Percentiles rank a stretch among this genome's conserved stretches.
These are phyloP conservation scores for Cyclostephanos tholiformis DNA, from an alignment of 108 stramenopile genomes.

Conservation along the genomic window DNA sequence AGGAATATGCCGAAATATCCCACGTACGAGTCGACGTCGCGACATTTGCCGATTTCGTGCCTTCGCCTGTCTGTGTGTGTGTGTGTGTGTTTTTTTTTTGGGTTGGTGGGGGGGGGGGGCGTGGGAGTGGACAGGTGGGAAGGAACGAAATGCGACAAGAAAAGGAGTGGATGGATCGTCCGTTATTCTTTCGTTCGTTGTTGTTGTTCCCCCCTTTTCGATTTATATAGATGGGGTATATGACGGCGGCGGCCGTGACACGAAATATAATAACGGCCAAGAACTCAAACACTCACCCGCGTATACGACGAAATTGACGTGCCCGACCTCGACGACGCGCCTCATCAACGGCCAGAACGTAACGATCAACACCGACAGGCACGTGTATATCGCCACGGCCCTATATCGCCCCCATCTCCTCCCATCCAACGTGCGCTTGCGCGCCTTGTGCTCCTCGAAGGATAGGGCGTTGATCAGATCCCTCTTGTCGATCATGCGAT, in stretches of 20 bases:
- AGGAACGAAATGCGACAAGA: too few species aligned
- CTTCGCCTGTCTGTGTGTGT: conserved; percentile 58
- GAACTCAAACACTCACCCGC: conserved; percentile 33
- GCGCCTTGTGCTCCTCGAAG: conserved; percentile 79
- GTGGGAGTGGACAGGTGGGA: neutral
- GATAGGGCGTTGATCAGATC: conserved; percentile 81
- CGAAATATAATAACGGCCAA: too few species aligned
- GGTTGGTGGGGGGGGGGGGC: neutral
- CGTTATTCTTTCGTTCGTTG: neutral
- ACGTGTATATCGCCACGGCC: conserved; percentile 50
- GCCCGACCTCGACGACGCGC: conserved; percentile 62
- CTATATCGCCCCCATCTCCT: conserved; percentile 58
- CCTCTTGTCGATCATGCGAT: conserved; percentile 85
- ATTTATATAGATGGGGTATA: too few species aligned
- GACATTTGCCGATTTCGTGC: conserved; percentile 65
- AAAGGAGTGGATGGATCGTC: too few species aligned
- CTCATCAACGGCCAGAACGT: conserved; percentile 74
- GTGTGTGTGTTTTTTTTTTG: too few species aligned
- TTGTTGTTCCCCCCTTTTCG: too few species aligned
- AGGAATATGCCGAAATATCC: conserved; percentile 69
- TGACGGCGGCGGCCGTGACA: too few species aligned
- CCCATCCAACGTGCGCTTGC: conserved; percentile 52
- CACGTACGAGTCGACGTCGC: conserved; percentile 55
- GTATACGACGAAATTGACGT: conserved; percentile 83
- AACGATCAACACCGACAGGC: conserved; percentile 57